Base-by-base conservation (phyloP, 345 rosid genomes). In the Brassica juncea region DNA sequence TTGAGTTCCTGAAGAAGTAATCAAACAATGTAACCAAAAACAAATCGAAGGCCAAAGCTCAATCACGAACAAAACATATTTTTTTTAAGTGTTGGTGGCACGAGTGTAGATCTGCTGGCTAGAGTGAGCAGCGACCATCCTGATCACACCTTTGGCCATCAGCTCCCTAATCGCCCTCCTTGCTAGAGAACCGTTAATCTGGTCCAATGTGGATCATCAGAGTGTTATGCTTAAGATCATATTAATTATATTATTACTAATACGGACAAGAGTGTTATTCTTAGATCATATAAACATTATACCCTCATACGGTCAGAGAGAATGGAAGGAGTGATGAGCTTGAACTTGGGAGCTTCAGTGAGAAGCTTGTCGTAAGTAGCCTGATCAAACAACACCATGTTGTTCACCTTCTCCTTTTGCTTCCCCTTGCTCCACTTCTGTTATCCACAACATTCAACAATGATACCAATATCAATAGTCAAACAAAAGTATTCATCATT, bases 321-420 rank as follows among this genome's bases (percentile, higher is more conserved):
- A 65, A 92, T 79, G 14, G 94, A 92, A 19, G 97, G 89, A 1
- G 97, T 92, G 76, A 92, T 85, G 72, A 86, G 94, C 89, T 90
- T 92, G 84, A 84, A 89, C 80, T 92, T 92, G 27, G 97, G 94
- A 6, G 88, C 93, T 68, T 92, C 94, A 14, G 86, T 55, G 28
- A 92, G 87, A 12, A 92, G 95, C 88, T 89, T 90, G 66, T 92
- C 97, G 60, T 90, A 92, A 52, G 95, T 90, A 19, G 85, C 91
- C 15, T 90, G 95, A 75, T 92, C 97, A 78, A 92, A 92, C 82
- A 90, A 70, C 63, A 92, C 95, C 97, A 89, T 89, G 87, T 92
- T 92, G 90, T 92, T 92, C 82, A 92, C 97, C 67, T 63, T 63
- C 65, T 60, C 65, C 65, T 60, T 60, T 60, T 60, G 65, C 65